phyloP scores from a whole-genome alignment of 2,329 filamentous ascomycete genomes.

The Huntiella savannae region DNA sequence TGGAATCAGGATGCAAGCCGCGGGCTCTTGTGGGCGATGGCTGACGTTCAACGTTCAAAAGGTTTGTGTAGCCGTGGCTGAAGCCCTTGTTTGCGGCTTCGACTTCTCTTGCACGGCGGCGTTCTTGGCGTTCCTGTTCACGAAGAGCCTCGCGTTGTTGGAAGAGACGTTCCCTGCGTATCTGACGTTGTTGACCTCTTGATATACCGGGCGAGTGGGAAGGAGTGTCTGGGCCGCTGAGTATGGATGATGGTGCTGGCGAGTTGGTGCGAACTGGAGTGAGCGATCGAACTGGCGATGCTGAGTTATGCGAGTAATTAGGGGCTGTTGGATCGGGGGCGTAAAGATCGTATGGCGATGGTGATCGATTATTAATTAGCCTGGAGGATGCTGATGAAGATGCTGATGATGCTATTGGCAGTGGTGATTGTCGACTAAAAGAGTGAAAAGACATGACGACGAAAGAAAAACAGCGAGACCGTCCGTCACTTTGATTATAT shows the following conservation, averaged over 20 bases:
- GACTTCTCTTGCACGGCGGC: neutral
- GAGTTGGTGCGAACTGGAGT: neutral
- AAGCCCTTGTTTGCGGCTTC: neutral
- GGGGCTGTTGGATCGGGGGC: neutral
- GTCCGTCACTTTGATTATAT: neutral
- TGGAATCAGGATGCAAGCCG: neutral
- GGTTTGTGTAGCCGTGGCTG: conserved; percentile 1
- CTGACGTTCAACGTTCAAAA: neutral
- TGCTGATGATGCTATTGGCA: neutral
- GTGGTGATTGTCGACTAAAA: neutral
- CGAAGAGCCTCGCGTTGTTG: neutral
- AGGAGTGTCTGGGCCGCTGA: neutral
- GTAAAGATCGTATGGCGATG: conserved; percentile 2
- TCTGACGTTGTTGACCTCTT: neutral
- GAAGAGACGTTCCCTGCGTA: neutral
- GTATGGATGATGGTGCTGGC: neutral
- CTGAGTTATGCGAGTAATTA: conserved; percentile 1
- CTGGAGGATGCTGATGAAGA: neutral
- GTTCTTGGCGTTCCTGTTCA: neutral
- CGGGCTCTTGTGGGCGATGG: neutral
- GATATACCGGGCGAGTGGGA: neutral
- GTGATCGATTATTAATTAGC: neutral
- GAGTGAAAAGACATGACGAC: neutral
- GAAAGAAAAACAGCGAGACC: neutral
- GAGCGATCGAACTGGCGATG: neutral